phyloP scores from a whole-genome alignment of 2,329 filamentous ascomycete species.

The Ophiostoma novo-ulmi region DNA sequence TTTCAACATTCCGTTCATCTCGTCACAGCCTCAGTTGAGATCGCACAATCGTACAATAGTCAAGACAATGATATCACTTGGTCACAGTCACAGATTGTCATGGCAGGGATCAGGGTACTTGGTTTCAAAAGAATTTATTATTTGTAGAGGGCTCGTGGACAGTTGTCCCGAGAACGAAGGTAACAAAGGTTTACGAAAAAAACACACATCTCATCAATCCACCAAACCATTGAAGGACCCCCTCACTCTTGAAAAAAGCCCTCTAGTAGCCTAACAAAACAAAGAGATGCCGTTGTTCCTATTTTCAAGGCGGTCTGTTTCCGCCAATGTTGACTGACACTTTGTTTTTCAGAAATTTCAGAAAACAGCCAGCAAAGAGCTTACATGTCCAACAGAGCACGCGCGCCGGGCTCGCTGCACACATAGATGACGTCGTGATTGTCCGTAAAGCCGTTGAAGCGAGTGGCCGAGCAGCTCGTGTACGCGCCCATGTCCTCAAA shows the following conservation, averaged over 20 bases:
- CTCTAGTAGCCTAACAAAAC: no score
- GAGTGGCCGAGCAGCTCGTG: constrained; percentile 94
- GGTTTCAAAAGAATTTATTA: neutral
- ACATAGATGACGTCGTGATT: constrained; percentile 90
- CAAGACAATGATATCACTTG: constrained; percentile 3
- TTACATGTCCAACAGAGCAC: constrained; percentile 56
- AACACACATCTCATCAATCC: no score
- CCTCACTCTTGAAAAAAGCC: no score
- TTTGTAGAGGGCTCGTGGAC: neutral
- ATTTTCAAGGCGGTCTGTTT: neutral
- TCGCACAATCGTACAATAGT: neutral
- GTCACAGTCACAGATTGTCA: neutral
- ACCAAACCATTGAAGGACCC: no score
- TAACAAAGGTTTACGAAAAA: neutral
- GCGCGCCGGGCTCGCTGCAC: constrained; percentile 84
- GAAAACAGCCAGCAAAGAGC: neutral
- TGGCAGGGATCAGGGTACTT: neutral
- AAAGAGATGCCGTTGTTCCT: neutral
- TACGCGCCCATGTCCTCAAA: constrained; percentile 99
- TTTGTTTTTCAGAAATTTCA: neutral
- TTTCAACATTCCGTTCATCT: neutral
- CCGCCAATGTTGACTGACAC: neutral
- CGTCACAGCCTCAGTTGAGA: neutral
- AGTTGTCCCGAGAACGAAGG: constrained; percentile 7
- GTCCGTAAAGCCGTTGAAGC: constrained; percentile 96